Evolutionary conservation across 208 protist species (phyloP).

Genomic region (Histomonas meleagridis): DNA sequence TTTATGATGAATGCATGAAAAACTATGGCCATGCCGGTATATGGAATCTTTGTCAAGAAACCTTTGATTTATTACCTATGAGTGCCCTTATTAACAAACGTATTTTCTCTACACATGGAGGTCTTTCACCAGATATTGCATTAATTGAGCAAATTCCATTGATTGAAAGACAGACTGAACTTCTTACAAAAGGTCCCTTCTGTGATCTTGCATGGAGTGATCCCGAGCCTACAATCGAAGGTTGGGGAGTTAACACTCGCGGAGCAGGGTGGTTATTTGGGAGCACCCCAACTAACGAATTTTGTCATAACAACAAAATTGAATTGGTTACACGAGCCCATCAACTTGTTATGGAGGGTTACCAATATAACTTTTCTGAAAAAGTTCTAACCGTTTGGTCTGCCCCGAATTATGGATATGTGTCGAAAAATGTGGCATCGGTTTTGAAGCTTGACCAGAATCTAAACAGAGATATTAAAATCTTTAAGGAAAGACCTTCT

Average conservation of each 20-base stretch:
- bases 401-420: conserved; percentile 61
- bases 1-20: neutral
- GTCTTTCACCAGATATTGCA: neutral
- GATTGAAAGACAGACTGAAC: neutral
- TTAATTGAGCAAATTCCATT: neutral
- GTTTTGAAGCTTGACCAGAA: neutral
- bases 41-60: neutral
- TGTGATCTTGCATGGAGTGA: neutral
- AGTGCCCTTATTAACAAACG: neutral
- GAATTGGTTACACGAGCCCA: conserved; percentile 68
- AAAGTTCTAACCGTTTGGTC: conserved; percentile 72
- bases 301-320: conserved; percentile 60
- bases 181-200: neutral
- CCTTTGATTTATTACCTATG: neutral
- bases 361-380: conserved; percentile 68
- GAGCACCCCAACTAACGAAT: conserved; percentile 53
- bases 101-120: neutral
- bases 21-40: neutral
- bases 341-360: conserved; percentile 73
- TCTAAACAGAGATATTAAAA: neutral
- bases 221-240: conserved; percentile 58
- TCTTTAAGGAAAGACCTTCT: neutral
- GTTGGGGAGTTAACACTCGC: conserved; percentile 63
- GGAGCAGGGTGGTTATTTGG: conserved; percentile 74
- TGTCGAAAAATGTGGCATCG: neutral